Evolutionary conservation across 331 rosid genomes (phyloP), one percentile per base, ranked within the genome.

Genomic region (Quercus tomentella): DNA sequence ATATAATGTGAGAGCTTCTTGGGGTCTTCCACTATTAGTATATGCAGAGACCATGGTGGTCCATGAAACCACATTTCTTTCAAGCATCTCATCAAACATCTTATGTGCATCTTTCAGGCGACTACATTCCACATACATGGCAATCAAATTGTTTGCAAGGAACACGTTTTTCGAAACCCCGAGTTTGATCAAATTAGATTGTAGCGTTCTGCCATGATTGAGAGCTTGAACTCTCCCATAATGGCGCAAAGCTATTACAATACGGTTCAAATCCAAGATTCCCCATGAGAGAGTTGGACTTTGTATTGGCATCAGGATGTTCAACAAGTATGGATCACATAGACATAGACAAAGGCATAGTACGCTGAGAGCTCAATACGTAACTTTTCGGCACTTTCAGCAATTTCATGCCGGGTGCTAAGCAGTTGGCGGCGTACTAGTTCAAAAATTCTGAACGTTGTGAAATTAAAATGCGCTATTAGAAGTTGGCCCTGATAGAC

Each of bases 31-130:
- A 17, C 83, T 61, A 72, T 84, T 82, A 37, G 88, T 81, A 76
- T 85, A 83, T 1, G 88, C 92, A 71, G 94, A 91, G 77, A 92
- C 90, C 94, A 94, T 84, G 10, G 94, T 86, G 20, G 97, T 91
- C 94, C 95, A 92, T 12, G 97, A 78, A 28, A 90, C 72, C 56
- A 89, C 74, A 76, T 87, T 87, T 77, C 83, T 90, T 3, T 82
- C 81, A 76, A 84, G 86, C 91, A 91, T 87, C 86, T 91, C 96
- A 67, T 92, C 97, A 70, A 94, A 94, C 76, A 91, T 75, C 80
- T 66, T 85, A 58, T 79, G 83, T 54, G 94, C 97, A 37, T 88
- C 91, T 7, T 74, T 30, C 11, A 86, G 67, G 74, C 37, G 70
- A 30, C 67, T 67, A 74, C 86, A 84, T 4, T 82, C 84, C 0